Conservation (phyloP, 441 rosid species). For the Monsonia emarginata region DNA sequence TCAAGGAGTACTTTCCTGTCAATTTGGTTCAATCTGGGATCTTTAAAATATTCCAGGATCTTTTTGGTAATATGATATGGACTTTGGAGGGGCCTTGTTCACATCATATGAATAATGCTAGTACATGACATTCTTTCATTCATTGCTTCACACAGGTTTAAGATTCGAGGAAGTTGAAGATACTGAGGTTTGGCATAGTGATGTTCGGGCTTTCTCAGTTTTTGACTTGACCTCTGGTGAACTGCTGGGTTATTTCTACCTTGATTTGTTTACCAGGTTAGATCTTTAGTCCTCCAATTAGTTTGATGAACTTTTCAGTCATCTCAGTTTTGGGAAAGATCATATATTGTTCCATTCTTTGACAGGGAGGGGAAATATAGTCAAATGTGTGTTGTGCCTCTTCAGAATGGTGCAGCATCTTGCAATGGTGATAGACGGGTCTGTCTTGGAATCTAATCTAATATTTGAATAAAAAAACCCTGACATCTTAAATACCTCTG, state of each 20-base stretch:
- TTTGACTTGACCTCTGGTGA: constrained; percentile 69
- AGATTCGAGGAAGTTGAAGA: constrained; percentile 61
- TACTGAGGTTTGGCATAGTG: constrained; percentile 70
- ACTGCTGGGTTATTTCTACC: constrained; percentile 79
- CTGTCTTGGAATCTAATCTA: constrained; percentile 9
- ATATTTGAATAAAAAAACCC: background rate
- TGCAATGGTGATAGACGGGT: constrained; percentile 58
- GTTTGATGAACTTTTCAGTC: constrained; percentile 1
- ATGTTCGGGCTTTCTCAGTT: constrained; percentile 61
- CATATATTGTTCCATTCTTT: constrained; percentile 15
- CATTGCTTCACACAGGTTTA: constrained; percentile 42
- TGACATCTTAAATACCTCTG: no score
- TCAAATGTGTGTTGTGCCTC: constrained; percentile 71
- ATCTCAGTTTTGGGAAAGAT: background rate
- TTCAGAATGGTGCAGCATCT: constrained; percentile 67
- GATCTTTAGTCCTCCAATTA: constrained; percentile 3
- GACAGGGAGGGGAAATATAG: constrained; percentile 76
- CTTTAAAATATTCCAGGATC: constrained; percentile 77
- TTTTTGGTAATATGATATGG: constrained; percentile 50
- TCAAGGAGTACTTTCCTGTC: constrained; percentile 72
- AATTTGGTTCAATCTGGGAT: constrained; percentile 77
- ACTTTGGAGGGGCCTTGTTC: background rate
- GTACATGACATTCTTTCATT: constrained; percentile 10
- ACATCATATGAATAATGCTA: background rate
- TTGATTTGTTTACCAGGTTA: constrained; percentile 74